Evolutionary conservation across 768 basidiomycete species (phyloP).

Genomic region (Tylopilus subfusipes): DNA sequence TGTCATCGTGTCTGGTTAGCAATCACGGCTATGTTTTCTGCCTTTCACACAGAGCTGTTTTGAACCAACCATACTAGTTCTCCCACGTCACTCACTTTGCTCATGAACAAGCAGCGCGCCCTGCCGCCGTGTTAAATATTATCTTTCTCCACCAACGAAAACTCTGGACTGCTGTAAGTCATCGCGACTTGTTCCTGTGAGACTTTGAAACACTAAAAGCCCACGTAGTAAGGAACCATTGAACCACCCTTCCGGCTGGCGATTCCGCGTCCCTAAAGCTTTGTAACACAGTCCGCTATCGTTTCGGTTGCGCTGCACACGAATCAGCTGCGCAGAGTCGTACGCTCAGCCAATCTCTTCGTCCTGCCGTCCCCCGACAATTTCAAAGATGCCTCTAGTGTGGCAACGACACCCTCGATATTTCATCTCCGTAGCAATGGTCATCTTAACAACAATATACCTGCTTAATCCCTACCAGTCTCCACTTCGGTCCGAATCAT

Average conservation of each 20-base stretch:
- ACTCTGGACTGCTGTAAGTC: slow-evolving; percentile 14
- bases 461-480: slow-evolving; percentile 40
- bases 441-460: slow-evolving; percentile 44
- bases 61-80: neutral
- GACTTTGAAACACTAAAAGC: neutral
- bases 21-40: neutral
- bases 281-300: slow-evolving; percentile 13
- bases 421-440: slow-evolving; percentile 39
- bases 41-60: neutral
- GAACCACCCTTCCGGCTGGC: neutral
- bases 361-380: neutral
- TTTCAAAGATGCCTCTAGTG: slow-evolving; percentile 25
- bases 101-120: slow-evolving; percentile 15
- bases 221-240: neutral
- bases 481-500: slow-evolving; percentile 21
- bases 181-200: neutral
- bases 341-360: slow-evolving; percentile 6
- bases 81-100: slow-evolving; percentile 22
- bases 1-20: too few species aligned
- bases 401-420: slow-evolving; percentile 54
- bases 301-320: slow-evolving; percentile 7
- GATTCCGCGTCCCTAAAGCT: slow-evolving; percentile 1
- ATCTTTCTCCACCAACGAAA: slow-evolving; percentile 1
- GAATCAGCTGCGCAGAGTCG: slow-evolving; percentile 3
- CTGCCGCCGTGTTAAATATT: slow-evolving; percentile 5